A percentile compares a stretch with the other conserved stretches of the same genome.
Evolutionary conservation across 805 yeast genomes (phyloP).

Genomic region (Saturnispora ahearnii): DNA sequence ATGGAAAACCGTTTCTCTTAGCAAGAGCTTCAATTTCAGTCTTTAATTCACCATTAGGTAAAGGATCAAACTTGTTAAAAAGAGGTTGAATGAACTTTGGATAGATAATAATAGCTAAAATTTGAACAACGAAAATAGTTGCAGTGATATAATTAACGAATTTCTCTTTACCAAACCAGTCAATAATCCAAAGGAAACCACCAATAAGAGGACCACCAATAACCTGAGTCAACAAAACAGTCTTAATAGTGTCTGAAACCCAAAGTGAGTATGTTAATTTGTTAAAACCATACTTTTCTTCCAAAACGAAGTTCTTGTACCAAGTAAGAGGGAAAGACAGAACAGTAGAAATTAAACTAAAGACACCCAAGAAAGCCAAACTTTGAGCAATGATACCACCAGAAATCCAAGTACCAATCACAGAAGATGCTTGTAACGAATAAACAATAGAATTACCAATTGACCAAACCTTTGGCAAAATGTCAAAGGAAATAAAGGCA

Average conservation of each 20-base stretch:
- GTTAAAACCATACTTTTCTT: constrained; percentile 89
- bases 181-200: constrained; percentile 72
- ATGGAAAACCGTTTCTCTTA: constrained; percentile 67
- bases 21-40: constrained; percentile 76
- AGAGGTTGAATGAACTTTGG: constrained; percentile 88
- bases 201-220: constrained; percentile 69
- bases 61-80: constrained; percentile 84
- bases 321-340: constrained; percentile 59
- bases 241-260: constrained; percentile 63
- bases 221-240: constrained; percentile 39
- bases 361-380: constrained; percentile 48
- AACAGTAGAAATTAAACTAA: constrained; percentile 42
- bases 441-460: constrained; percentile 16
- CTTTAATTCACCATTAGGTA: constrained; percentile 84
- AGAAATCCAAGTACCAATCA: constrained; percentile 25
- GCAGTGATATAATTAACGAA: constrained; percentile 76
- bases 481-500: constrained; percentile 47
- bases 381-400: constrained; percentile 62
- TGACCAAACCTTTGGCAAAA: constrained; percentile 56
- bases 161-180: constrained; percentile 57
- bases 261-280: constrained; percentile 69
- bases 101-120: constrained; percentile 62
- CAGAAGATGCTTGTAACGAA: constrained; percentile 13
- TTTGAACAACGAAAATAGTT: constrained; percentile 61
- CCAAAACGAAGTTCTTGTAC: constrained; percentile 78